Percentiles rank a stretch among this genome's conserved stretches.
These are phyloP conservation scores for Monilinia polystroma DNA, from an alignment of 2,329 filamentous ascomycete species.

Conservation along the genomic window DNA sequence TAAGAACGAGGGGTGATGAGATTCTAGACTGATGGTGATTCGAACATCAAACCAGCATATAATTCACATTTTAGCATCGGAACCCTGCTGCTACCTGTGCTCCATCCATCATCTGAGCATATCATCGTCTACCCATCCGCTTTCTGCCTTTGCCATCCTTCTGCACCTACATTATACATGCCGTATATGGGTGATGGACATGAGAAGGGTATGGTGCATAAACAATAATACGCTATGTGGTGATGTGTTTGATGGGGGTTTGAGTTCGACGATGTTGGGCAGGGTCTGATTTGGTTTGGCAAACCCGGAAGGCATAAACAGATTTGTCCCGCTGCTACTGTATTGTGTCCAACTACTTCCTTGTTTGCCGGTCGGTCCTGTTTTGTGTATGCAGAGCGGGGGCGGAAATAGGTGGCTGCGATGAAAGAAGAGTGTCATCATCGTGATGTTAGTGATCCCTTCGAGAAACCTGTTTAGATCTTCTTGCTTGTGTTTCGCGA, in stretches of 20 bases:
- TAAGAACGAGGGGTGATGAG: conserved; percentile 1
- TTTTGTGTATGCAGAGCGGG: conserved; percentile 29
- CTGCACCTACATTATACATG: conserved; percentile 20
- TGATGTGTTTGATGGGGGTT: conserved; percentile 22
- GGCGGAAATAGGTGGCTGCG: conserved; percentile 24
- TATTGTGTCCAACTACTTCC: conserved; percentile 23
- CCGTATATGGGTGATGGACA: conserved; percentile 15
- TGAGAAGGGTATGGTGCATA: conserved; percentile 27
- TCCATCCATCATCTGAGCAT: conserved; percentile 18
- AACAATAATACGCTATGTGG: conserved; percentile 21
- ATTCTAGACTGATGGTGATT: conserved; percentile 7
- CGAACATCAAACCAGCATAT: conserved; percentile 8
- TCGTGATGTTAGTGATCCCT: conserved; percentile 11
- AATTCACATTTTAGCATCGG: background rate
- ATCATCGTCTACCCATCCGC: conserved; percentile 12
- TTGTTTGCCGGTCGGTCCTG: conserved; percentile 23
- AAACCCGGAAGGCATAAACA: conserved; percentile 24
- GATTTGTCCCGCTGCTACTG: conserved; percentile 25
- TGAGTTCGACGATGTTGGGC: conserved; percentile 14
- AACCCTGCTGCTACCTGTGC: conserved; percentile 12
- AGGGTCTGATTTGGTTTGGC: conserved; percentile 24
- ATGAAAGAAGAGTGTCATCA: conserved; percentile 14
- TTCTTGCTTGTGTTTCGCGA: conserved; percentile 12
- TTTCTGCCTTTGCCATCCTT: background rate
- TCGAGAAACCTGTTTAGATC: background rate